Evolutionary conservation across 106 monocot genomes (phyloP), one percentile per base, ranked within the genome.

Genomic region (Allium cepa): DNA sequence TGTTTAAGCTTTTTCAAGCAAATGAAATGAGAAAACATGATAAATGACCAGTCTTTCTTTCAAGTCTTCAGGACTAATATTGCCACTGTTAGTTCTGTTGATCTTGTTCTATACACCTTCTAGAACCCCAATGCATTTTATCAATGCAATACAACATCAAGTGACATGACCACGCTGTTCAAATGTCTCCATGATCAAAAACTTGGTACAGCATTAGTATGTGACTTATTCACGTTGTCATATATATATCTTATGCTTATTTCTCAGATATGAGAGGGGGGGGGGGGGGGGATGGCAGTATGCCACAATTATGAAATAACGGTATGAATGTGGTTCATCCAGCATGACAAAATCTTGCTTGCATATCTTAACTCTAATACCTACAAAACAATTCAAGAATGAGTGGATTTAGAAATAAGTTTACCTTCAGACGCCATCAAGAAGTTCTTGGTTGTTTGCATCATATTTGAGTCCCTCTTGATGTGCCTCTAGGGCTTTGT

Each of bases 401-500:
- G 36, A 36, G 36, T 36, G 5, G 36, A 36, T 36, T 36, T 36
- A 36, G 36, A 36, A 36, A 36, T 36, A 36, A 12, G 11, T 49
- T 17, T 81, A 92, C 96, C 86, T 92, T 50, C 84, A 67, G 10
- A 99, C 63, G 26, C 92, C 89, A 84, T 99, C 97, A 70, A 83
- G 12, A 36, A 99, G 72, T 16, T 99, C 92, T 49, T 78, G 84
- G 63, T 99, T 92, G 72, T 84, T 87, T 1, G 84, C 73, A 22
- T 99, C 92, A 70, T 70, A 79, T 60, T 99, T 99, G 71, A 99
- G 69, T 46, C 92, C 97, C 69, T 82, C 89, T 62, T 93, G 97
- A 47, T 99, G 92, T 17, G 92, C 90, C 64, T 92, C 92, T 47
- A 99, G 17, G 53, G 97, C 97, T 63, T 99, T 99, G 59, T 99